Conservation (phyloP, 148 eudicot genomes). For the Silene uniflora region DNA sequence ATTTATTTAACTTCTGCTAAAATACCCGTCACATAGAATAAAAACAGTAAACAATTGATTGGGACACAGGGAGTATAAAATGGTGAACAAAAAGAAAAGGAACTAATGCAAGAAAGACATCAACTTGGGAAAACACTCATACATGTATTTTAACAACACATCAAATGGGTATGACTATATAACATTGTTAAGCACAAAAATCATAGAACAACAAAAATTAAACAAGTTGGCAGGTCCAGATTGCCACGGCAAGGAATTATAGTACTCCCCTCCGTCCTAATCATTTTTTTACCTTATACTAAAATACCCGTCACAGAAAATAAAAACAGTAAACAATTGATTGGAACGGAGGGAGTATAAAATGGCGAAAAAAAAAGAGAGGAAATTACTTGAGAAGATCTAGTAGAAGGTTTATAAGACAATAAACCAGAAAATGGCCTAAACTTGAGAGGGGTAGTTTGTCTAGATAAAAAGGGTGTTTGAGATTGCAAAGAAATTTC, state of each 20-base stretch:
- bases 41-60: neutral
- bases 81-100: no score
- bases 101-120: neutral
- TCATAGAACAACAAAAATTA: neutral
- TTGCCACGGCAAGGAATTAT: neutral
- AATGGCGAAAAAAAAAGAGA: neutral
- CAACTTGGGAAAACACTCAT: neutral
- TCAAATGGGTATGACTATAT: constrained; percentile 7
- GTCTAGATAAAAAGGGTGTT: constrained; percentile 38
- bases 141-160: neutral
- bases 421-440: constrained; percentile 46
- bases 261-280: no score
- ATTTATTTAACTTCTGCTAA: no score
- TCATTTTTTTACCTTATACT: no score
- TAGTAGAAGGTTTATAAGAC: constrained; percentile 29
- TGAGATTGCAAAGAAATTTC: constrained; percentile 48
- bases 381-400: constrained; percentile 26
- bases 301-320: neutral
- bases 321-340: neutral
- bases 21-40: neutral
- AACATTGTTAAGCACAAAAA: neutral
- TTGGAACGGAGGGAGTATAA: neutral
- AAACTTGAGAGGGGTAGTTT: constrained; percentile 35
- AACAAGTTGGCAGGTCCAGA: constrained; percentile 7
- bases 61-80: neutral